Conservation (phyloP, 163 green algal genomes). For the Prototheca cutis region DNA sequence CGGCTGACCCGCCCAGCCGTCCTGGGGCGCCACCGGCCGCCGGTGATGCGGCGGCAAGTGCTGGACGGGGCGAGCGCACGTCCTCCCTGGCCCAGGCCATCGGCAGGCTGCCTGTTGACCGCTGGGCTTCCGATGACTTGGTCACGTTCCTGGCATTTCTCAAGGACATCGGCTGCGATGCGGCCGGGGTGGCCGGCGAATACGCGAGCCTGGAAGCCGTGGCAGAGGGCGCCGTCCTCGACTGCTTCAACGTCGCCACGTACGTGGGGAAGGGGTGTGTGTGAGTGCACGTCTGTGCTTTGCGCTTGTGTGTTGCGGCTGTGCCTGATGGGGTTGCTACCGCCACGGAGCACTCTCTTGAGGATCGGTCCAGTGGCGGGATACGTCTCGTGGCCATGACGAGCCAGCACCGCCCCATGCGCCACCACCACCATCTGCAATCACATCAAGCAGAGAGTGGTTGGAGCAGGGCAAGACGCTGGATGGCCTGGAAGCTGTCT, state of each 20-base stretch:
- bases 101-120: neutral
- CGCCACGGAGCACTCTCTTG: no score
- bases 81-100: no score
- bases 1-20: slow-evolving; percentile 7
- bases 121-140: neutral
- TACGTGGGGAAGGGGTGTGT: no score
- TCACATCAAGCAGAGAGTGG: slow-evolving; percentile 5
- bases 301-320: no score
- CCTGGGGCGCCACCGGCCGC: neutral
- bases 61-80: no score
- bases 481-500: slow-evolving; percentile 2
- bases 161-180: neutral
- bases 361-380: no score
- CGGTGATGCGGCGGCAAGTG: neutral
- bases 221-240: slow-evolving; percentile 11
- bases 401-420: neutral
- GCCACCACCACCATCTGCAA: no score
- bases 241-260: slow-evolving; percentile 14
- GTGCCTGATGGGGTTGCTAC: no score
- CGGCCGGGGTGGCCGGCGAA: neutral
- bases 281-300: no score
- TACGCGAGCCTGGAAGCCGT: slow-evolving; percentile 2
- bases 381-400: no score
- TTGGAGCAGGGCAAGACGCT: neutral
- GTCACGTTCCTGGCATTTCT: neutral